Base-by-base conservation (phyloP, 1,284 basidiomycete species). In the Microbotryum scabiosae region DNA sequence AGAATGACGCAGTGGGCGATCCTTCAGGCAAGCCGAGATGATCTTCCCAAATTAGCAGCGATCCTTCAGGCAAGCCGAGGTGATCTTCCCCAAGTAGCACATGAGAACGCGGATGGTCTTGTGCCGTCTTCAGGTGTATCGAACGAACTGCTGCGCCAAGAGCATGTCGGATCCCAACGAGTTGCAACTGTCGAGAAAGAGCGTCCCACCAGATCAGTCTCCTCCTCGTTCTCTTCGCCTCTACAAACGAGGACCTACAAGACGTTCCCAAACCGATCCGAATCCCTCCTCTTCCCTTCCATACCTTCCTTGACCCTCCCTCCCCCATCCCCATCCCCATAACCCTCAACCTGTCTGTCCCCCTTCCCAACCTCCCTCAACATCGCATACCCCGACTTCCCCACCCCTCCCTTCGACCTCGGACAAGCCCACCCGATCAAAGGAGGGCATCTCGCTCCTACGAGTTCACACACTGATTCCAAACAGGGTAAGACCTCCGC, bases 391-490 rank as follows among this genome's bases (percentile, higher is more conserved):
- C 56, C 60, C 1, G 65, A 63, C 23, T 25, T 45, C 0, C 61
- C 65, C 5, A 63, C 65, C 20, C 50, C 59, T 8, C 65, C 53
- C 1, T 26, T 45, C n/a, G 2, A 41, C 20, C 48, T 51, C 46
- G 72, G 72, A 52, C 72, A 73, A n/a, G 8, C 25, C 64, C 68
- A 73, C 6, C 48, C 56, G 1, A 73, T 56, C 32, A 72, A 61
- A 12, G 64, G 64, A n/a, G 72, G 72, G 57, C 72, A 73, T 18
- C 67, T 59, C 49, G 72, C 72, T 18, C 61, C 60, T 10, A 72
- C 71, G 7, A 69, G 53, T 28, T 64, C 21, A 51, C 72, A 73
- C 7, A 66, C 56, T 12, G 36, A 41, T 23, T 64, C 68, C 21
- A 64, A 58, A 57, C 71, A 72, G n/a, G 72, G 71, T 10, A 66